Conservation (phyloP, 2,329 filamentous ascomycete genomes). For the Bipolaris zeicola region DNA sequence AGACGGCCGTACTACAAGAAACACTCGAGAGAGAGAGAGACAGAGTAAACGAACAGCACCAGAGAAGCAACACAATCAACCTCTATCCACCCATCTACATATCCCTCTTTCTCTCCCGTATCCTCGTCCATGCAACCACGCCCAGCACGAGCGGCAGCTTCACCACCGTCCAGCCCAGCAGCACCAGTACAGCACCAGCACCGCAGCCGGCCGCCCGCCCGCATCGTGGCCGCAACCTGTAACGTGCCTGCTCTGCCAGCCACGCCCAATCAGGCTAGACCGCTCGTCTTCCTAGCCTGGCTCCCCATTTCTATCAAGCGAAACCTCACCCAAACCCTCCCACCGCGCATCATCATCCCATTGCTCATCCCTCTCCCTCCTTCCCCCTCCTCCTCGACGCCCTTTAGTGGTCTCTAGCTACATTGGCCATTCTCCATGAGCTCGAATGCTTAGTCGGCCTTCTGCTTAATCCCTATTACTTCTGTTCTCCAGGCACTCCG, state of each 20-base stretch:
- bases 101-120: too few species aligned
- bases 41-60: not conserved
- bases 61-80: not conserved
- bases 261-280: constrained; percentile 12
- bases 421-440: constrained; percentile 30
- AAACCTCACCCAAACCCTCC: constrained; percentile 12
- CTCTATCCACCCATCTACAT: too few species aligned
- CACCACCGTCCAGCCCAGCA: not conserved
- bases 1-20: not conserved
- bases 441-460: constrained; percentile 36
- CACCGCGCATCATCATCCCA: constrained; percentile 18
- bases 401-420: constrained; percentile 14
- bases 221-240: constrained; percentile 23
- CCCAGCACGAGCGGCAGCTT: not conserved
- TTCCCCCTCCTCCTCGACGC: constrained; percentile 17
- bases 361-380: constrained; percentile 15
- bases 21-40: too few species aligned
- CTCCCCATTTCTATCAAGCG: constrained; percentile 25
- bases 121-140: too few species aligned
- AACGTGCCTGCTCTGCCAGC: constrained; percentile 22
- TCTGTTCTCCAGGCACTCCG: constrained; percentile 44
- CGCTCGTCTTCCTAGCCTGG: constrained; percentile 19
- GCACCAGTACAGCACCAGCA: not conserved
- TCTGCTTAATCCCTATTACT: constrained; percentile 45
- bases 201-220: constrained; percentile 5